Evolutionary conservation across 2,329 filamentous ascomycete genomes (phyloP), one percentile per base, ranked within the genome.

Genomic region (Ascochyta fabae): DNA sequence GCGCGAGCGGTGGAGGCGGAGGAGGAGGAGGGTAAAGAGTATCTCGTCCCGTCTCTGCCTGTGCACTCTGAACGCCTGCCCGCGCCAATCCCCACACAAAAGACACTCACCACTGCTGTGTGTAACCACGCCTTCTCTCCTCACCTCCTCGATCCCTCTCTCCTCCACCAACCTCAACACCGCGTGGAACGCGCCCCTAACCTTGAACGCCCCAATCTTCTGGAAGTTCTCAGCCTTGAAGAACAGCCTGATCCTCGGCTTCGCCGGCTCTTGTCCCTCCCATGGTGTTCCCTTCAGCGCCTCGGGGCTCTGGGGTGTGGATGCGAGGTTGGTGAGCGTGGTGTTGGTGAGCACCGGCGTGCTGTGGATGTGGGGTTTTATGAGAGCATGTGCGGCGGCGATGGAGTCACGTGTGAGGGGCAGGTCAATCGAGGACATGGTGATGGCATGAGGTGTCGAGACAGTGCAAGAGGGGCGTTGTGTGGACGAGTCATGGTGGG

Each of bases 181-280:
- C 0, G 93, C 92, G 75, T 97, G 91, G 66, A 96, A 97, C 0
- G 93, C 94, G 5, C 94, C 95, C 6, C 94, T 82, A 15, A 87
- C 89, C 79, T 98, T 98, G 81, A 98, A 98, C 1, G 94, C 94
- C 47, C 94, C 95, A 50, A 96, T 87, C 51, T 87, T 86, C 80
- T 98, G 95, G 55, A 91, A 80, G 75, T 97, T 97, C 81, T 98
- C 94, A 76, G 92, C 96, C 80, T 98, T 98, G 84, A 98, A 96
- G 80, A 91, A 95, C 48, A 98, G 81, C 12, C 86, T 82, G 35
- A 96, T 79, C 45, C 78, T 84, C 0, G 92, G 92, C 4, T 73
- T 78, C 1, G 89, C 85, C 0, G 87, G 83, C n/a, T 72, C 69
- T 35, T 81, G 78, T 6, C 82, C 83, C 64, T 83, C 80, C 79